These are phyloP conservation scores for Solanum verrucosum DNA, from an alignment of 257 asterid genomes.

Conservation along the genomic window DNA sequence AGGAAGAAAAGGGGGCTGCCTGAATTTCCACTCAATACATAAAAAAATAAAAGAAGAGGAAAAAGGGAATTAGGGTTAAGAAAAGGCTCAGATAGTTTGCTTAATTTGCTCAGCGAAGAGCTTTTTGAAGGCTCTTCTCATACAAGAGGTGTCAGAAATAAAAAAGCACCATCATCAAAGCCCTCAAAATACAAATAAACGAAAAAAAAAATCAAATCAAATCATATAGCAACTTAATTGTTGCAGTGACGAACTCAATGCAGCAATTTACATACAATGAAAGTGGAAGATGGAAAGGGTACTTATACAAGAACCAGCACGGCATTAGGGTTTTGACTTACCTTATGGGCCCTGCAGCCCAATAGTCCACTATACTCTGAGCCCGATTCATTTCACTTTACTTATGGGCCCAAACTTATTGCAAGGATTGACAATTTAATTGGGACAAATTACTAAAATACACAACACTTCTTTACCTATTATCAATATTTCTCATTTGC, in stretches of 20 bases:
- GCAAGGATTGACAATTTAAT: not conserved
- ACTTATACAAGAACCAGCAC: not conserved
- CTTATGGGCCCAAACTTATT: not conserved
- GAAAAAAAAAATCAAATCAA: not conserved
- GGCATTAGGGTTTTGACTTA: not conserved
- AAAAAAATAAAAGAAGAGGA: not conserved
- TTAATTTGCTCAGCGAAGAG: constrained; percentile 66
- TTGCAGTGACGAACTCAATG: not conserved
- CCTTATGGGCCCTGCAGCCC: not conserved
- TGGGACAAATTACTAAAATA: no score
- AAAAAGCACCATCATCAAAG: constrained; percentile 47
- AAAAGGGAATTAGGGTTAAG: not conserved
- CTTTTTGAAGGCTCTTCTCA: constrained; percentile 43
- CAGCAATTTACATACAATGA: not conserved
- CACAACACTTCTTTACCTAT: no score
- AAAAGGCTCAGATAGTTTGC: constrained; percentile 62
- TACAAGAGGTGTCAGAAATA: constrained; percentile 91
- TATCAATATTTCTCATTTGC: no score
- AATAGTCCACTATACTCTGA: not conserved
- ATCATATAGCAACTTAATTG: not conserved
- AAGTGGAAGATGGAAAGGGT: not conserved
- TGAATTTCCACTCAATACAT: constrained; percentile 48
- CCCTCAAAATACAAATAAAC: not conserved
- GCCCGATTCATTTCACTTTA: not conserved
- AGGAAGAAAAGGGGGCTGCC: constrained; percentile 53